Base-by-base conservation (phyloP, 2,329 filamentous ascomycete genomes). In the Trichoderma arundinaceum region DNA sequence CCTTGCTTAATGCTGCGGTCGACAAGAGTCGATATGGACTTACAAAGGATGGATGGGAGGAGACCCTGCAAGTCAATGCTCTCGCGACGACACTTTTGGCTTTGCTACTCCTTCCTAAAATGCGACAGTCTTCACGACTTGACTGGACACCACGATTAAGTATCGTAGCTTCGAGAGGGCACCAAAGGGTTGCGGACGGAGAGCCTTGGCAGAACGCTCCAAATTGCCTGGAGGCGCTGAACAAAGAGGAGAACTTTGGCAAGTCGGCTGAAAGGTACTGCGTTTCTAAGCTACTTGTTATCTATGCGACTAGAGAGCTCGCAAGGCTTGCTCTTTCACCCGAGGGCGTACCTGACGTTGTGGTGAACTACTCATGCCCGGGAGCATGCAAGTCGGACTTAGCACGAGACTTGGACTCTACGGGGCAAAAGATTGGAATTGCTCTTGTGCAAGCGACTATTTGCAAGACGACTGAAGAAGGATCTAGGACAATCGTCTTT, bases 21-120 rank as follows among this genome's bases (percentile, higher is more conserved):
- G 54, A 71, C n/a, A 68, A 67, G 8, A 66, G 63, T 1, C 57
- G 48, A 1, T 73, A 69, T 15, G 61, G 41, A 43, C 22, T 68
- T 9, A 68, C 70, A 2, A 33, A 66, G 1, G 80, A 82, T 38
- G 83, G 81, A 6, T 85, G 79, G 76, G 83, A 86, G 66, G 76
- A 80, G 61, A 82, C 79, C 1, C 68, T 89, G 10, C 85, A 88
- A 71, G 82, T 87, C 68, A 88, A 88, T 70, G 78, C 82, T 1
- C 74, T 89, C 1, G 85, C 84, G 2, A 88, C 84, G 1, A 78
- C 81, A 7, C 76, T 88, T 1, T 75, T 89, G 7, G 83, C 78
- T 0, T 68, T 87, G 2, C 72, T 87, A 1, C 76, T 89, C 17
- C 49, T 67, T 12, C 61, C 65, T 3, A 61, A 66, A 33, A 67